A percentile compares a stretch with the other conserved stretches of the same genome.
Evolutionary conservation across 371 early-diverging fungal species (phyloP).

Genomic region (Lichtheimia ramosa): DNA sequence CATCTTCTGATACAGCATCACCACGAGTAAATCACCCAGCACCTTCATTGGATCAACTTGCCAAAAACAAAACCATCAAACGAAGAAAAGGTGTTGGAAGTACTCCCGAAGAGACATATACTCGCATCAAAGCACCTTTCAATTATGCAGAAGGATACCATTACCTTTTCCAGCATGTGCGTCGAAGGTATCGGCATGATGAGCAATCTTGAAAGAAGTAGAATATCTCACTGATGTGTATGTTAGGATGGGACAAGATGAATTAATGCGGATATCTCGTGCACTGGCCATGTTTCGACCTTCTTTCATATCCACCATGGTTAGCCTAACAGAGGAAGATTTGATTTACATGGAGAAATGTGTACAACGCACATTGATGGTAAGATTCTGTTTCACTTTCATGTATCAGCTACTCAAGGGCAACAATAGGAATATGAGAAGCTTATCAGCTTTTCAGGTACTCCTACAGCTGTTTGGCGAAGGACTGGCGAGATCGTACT

Average conservation of each 20-base stretch:
- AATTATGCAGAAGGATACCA: constrained; percentile 91
- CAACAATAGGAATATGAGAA: constrained; percentile 81
- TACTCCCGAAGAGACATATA: constrained; percentile 24
- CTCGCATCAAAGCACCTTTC: constrained; percentile 58
- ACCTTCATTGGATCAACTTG: constrained; percentile 1
- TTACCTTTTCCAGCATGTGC: constrained; percentile 73
- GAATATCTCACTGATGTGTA: neutral
- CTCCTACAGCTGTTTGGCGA: constrained; percentile 95
- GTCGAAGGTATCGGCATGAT: constrained; percentile 56
- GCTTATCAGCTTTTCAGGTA: constrained; percentile 85
- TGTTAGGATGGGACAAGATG: constrained; percentile 80
- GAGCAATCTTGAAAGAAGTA: too few relatives aligned
- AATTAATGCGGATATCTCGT: constrained; percentile 86
- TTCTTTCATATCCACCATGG: constrained; percentile 87
- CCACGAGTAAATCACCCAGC: neutral
- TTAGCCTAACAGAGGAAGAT: constrained; percentile 89
- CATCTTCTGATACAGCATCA: constrained; percentile 2
- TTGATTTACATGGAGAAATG: constrained; percentile 93
- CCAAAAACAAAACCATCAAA: constrained; percentile 9
- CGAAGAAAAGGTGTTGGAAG: constrained; percentile 16
- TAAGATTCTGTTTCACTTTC: constrained; percentile 15
- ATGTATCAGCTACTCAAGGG: too few relatives aligned
- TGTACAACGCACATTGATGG: constrained; percentile 82
- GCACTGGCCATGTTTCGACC: constrained; percentile 91
- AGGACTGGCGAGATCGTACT: constrained; percentile 89